A percentile compares a stretch with the other conserved stretches of the same genome.
Evolutionary conservation across 2,329 filamentous ascomycete species (phyloP).

Genomic region (Penicillium expansum): DNA sequence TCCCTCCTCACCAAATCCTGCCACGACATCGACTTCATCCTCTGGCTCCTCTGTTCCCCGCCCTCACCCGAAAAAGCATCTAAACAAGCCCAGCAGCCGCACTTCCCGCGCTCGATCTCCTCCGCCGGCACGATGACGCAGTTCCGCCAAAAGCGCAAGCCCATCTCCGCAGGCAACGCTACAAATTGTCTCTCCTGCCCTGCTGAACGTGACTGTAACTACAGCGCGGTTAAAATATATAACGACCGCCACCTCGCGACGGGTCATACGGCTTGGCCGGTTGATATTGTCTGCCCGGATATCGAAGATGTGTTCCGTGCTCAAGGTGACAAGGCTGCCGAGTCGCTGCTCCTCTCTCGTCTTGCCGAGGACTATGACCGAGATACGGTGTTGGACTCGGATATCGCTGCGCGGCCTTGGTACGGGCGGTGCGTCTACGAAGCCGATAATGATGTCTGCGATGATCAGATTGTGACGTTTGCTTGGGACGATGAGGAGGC

Average conservation of each 20-base stretch:
- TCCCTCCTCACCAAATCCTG: constrained; percentile 92
- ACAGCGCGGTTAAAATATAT: constrained; percentile 82
- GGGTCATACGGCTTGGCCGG: constrained; percentile 73
- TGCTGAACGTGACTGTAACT: constrained; percentile 72
- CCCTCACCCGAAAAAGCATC: constrained; percentile 34
- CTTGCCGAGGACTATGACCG: constrained; percentile 56
- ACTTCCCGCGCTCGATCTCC: constrained; percentile 72
- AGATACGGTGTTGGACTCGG: constrained; percentile 52
- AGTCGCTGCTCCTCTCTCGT: constrained; percentile 48
- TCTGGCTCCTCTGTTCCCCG: constrained; percentile 86
- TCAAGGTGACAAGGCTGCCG: constrained; percentile 50
- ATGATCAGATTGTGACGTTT: constrained; percentile 87
- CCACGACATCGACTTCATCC: constrained; percentile 88
- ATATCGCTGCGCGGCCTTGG: constrained; percentile 59
- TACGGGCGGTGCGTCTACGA: constrained; percentile 97
- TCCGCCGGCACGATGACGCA: constrained; percentile 75
- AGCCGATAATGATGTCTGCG: constrained; percentile 86
- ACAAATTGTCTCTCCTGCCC: constrained; percentile 87
- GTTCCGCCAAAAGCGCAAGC: constrained; percentile 75
- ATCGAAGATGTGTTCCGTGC: constrained; percentile 70
- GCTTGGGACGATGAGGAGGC: constrained; percentile 72
- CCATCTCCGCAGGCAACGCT: constrained; percentile 66
- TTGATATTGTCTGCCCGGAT: constrained; percentile 86
- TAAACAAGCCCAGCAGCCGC: constrained; percentile 48
- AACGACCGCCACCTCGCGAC: constrained; percentile 64